Base-by-base conservation (phyloP, 2,329 filamentous ascomycete species). In the Fusarium miscanthi region DNA sequence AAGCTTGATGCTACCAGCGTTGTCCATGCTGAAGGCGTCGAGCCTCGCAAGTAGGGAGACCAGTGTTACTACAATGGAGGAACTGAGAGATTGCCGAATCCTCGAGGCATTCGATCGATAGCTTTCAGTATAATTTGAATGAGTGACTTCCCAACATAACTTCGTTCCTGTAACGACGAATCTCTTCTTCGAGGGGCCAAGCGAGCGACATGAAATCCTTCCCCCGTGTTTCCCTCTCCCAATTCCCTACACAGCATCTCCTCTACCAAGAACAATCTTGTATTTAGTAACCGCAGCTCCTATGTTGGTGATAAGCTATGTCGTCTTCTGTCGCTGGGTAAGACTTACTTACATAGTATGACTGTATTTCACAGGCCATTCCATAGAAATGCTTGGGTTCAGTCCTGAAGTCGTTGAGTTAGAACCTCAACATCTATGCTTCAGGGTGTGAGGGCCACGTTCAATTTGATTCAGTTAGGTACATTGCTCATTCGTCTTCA, bases 341-440 rank as follows among this genome's bases (percentile, higher is more conserved):
- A 30, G 8, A 30, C 27, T 30, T 8, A 23, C 14, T 13, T 23
- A 49, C 11, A 19, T 33, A 19, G 7, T 3, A 4, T 23, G n/a
- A 49, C 30, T 19, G 8, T 1, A 3, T 11, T 11, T 33, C 0
- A 13, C 7, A 25, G 3, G 2, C 30, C 13, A 46, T n/a, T 30
- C 16, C n/a, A 19, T 49, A 3, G 21, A 3, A 25, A 3, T 0
- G 30, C 4, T 33, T 0, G 9, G 31, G 4, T 21, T 52, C 25
- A 37, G 17, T 52, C 48, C 48, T 52, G 13, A 1, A 52, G 31
- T 8, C 3, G 17, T 1, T 27, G 48, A 27, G 48, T 52, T 21
- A 37, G 31, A 52, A 27, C n/a, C 31, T 5, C 4, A 25, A 25
- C 23, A 11, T 49, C 14, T 8, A 4, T 8, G 0, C 2, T 17